Evolutionary conservation across 2,329 filamentous ascomycete species (phyloP).

Genomic region (Aspergillus quadricinctus): DNA sequence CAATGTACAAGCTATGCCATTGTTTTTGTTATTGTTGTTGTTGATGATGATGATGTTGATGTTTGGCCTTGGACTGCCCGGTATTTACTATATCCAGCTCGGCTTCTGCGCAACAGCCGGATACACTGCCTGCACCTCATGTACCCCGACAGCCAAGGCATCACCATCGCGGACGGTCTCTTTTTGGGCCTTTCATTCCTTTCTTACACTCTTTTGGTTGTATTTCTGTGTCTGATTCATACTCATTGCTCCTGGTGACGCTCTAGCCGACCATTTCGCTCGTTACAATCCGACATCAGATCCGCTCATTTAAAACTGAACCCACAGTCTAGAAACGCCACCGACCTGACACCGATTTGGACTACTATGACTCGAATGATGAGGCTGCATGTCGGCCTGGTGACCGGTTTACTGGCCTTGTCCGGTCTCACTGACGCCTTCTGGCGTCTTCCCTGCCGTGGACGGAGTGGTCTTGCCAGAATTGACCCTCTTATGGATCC

Average conservation of each 20-base stretch:
- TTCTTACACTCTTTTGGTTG: background rate
- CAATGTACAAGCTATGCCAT: background rate
- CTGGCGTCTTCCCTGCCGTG: conserved; percentile 85
- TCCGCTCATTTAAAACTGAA: conserved; percentile 12
- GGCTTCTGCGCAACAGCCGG: background rate
- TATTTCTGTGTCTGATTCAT: background rate
- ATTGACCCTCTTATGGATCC: conserved; percentile 72
- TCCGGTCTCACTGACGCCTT: conserved; percentile 57
- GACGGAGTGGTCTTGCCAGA: conserved; percentile 63
- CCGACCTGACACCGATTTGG: no score
- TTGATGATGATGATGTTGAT: background rate
- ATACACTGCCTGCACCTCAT: background rate
- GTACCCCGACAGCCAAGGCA: background rate
- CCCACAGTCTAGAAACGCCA: conserved; percentile 2
- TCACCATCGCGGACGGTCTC: background rate
- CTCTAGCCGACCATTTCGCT: conserved; percentile 12
- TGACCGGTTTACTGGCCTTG: conserved; percentile 27
- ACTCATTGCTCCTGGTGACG: conserved; percentile 12
- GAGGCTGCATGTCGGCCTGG: conserved; percentile 15
- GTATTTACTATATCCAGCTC: background rate
- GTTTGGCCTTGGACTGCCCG: background rate
- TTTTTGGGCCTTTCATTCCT: background rate
- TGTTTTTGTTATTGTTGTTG: background rate
- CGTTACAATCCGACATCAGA: conserved; percentile 5
- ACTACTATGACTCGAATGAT: conserved; percentile 11